Base-by-base conservation (phyloP, 768 basidiomycete genomes). In the Scleroderma citrinum region DNA sequence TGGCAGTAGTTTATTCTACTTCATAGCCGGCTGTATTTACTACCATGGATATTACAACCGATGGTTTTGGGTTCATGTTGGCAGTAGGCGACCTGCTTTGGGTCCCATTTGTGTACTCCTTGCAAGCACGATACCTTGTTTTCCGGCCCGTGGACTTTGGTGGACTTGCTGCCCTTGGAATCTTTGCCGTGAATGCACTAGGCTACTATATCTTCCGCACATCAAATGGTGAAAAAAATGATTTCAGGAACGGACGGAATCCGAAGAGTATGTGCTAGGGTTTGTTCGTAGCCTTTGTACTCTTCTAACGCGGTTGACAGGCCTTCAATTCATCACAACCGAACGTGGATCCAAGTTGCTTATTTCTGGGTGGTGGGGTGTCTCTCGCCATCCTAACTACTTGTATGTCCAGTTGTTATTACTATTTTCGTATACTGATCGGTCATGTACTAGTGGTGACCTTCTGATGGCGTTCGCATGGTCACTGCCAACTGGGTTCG, bases 31-130 rank as follows among this genome's bases (percentile, higher is more conserved):
- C 89, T 10, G 77, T 99, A 55, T 76, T 98, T 49, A 94, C 91
- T 1, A 92, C 87, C 3, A 99, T 99, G 90, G 96, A 99, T 61
- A 94, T 99, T 62, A 94, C 86, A 3, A 89, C 88, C 11, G 96
- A 99, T 59, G 96, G 96, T 11, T 97, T 98, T 60, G 96, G 96
- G 7, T 97, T 93, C 77, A 99, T 99, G 96, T 85, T 99, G 24
- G 70, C 92, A 5, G 78, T 95, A 41, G 95, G 96, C 36, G 92
- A 97, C 61, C 78, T 97, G 24, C 69, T 83, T 17, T 97, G 91
- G 87, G 90, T 99, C 11, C 95, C 95, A 11, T 95, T 97, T 69
- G 84, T 82, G 14, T 99, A 97, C 70, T 83, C 83, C 26, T 81
- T 97, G 13, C 94, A 98, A 70, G 90, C 94, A 1, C 86, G 93